Evolutionary conservation across 805 yeast genomes (phyloP).

Genomic region (Candida morakotiae): DNA sequence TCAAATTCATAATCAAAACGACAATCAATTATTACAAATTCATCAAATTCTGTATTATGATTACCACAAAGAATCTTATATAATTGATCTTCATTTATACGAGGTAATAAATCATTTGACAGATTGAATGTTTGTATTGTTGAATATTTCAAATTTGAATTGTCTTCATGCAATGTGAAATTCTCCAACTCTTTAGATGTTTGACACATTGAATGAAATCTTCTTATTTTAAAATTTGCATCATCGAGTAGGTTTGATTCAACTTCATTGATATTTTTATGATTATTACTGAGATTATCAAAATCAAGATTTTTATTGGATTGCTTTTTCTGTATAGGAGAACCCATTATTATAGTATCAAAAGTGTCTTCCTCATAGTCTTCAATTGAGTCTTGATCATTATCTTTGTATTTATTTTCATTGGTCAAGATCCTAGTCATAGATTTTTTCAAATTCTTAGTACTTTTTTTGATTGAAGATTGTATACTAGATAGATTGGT

Average conservation of each 20-base stretch:
- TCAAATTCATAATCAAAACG: constrained; percentile 87
- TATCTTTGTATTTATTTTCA: neutral
- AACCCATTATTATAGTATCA: constrained; percentile 12
- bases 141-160: constrained; percentile 28
- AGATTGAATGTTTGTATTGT: constrained; percentile 25
- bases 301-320: too few species aligned
- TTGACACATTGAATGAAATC: constrained; percentile 70
- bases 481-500: constrained; percentile 18
- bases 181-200: constrained; percentile 31
- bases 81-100: constrained; percentile 59
- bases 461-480: constrained; percentile 19
- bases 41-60: constrained; percentile 47
- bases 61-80: constrained; percentile 55
- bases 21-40: constrained; percentile 71
- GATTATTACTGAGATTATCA: neutral
- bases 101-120: constrained; percentile 59
- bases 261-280: neutral
- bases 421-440: constrained; percentile 15
- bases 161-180: constrained; percentile 21
- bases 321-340: constrained; percentile 6
- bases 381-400: constrained; percentile 6
- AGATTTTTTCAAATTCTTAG: constrained; percentile 16
- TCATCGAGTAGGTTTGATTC: constrained; percentile 11
- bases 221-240: constrained; percentile 34
- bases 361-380: constrained; percentile 13